These are phyloP conservation scores for Porogramme epimiltina DNA, from an alignment of 1,284 basidiomycete genomes.

Conservation along the genomic window DNA sequence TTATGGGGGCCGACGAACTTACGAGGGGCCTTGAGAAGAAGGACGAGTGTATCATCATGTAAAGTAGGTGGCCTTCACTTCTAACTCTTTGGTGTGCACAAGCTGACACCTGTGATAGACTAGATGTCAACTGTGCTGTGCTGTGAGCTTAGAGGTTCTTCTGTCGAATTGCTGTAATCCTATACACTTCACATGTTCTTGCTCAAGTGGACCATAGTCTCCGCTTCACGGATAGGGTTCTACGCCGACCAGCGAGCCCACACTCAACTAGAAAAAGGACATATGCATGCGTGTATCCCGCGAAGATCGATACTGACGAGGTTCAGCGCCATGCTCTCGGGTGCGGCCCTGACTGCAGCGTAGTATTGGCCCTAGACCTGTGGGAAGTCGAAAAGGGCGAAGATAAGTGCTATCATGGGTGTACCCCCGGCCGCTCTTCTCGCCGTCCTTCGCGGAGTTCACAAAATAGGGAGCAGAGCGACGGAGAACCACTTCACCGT, in stretches of 20 bases:
- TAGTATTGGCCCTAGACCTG: constrained; percentile 16
- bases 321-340: constrained; percentile 22
- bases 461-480: constrained; percentile 22
- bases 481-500: constrained; percentile 22
- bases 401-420: constrained; percentile 25
- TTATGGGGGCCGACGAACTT: constrained; percentile 63
- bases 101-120: too few species aligned
- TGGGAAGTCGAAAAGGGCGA: constrained; percentile 18
- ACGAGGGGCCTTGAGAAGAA: constrained; percentile 52
- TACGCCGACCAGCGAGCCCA: too few species aligned
- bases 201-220: too few species aligned
- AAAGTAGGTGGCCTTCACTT: neutral
- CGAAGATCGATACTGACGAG: constrained; percentile 22
- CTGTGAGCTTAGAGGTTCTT: too few species aligned
- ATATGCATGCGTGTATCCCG: too few species aligned
- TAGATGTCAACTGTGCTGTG: too few species aligned
- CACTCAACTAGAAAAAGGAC: neutral
- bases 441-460: constrained; percentile 13
- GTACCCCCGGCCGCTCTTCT: constrained; percentile 18
- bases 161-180: too few species aligned
- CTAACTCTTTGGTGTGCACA: too few species aligned
- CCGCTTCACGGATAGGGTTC: too few species aligned
- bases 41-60: constrained; percentile 76
- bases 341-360: constrained; percentile 20
- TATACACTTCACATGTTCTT: too few species aligned